Base-by-base conservation (phyloP, 1,139 yeast species). In the Debaryomyces sp. region DNA sequence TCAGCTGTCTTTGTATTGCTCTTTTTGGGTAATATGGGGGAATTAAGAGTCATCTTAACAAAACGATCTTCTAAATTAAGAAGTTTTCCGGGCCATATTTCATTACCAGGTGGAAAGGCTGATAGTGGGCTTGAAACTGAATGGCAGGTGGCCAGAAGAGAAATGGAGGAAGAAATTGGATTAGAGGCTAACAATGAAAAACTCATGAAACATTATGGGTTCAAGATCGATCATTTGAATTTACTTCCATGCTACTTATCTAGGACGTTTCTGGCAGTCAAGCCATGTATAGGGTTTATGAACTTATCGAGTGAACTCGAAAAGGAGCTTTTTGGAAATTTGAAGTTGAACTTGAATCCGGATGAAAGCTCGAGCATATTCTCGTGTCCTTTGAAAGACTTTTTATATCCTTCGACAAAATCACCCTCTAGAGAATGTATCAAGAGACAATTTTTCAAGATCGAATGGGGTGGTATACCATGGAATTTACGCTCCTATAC, bases 31-130 rank as follows among this genome's bases (percentile, higher is more conserved):
- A 74, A 73, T 26, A 68, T 75, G 48, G 96, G 96, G 3, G 96
- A 89, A 58, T 66, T 90, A 24, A 66, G 94, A 45, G 94, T 90
- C 37, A 74, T 91, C 5, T 68, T 91, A 49, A 90, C 97, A 2
- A 85, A 86, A 59, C 69, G 97, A 53, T 85, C 96, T 10, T 75
- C 88, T 44, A 75, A 78, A 45, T 70, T 91, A 57, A 74, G 85
- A 41, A 81, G 80, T 47, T 91, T 89, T 66, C 87, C 96, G 0
- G 96, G 97, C 6, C 96, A 91, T 62, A 87, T 89, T 10, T 87
- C 96, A 4, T 71, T 91, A 17, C 97, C 97, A 2, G 97, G 97
- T 3, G 97, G 97, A 3, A 85, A 84, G 60, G 88, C 94, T 6
- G 96, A 90, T 62, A 64, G 59, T 41, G 81, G 77, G 0, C 60